Evolutionary conservation across 2,329 filamentous ascomycete species (phyloP), one percentile per base, ranked within the genome.

Genomic region (Colletotrichum kahawae): DNA sequence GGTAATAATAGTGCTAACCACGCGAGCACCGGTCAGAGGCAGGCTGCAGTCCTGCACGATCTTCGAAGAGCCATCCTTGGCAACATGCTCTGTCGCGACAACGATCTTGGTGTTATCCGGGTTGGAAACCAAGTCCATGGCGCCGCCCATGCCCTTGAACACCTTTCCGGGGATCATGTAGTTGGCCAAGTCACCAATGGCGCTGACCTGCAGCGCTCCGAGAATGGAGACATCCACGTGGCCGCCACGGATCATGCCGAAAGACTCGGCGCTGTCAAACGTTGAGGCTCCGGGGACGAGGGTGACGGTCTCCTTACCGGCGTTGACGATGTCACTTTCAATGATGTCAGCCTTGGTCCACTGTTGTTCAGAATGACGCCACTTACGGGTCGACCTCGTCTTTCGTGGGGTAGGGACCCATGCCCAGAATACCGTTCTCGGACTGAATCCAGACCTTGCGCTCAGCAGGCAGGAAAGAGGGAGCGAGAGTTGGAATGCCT

Each of bases 151-250:
- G 21, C 95, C 95, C 88, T 97, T 97, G 85, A 95, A 92, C 13
- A 95, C 91, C 84, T 96, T 97, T 29, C 95, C 95, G 0, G 95
- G 95, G 77, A 97, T 94, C 93, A 97, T 97, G 88, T 95, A 97
- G 85, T 97, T 97, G 60, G 95, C 95, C 68, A 97, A 85, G 81
- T 97, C 95, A 31, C 95, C 95, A 4, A 90, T 88, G 0, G 94
- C 94, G 77, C 92, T 93, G 27, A 97, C 95, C 85, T 97, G 94
- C 78, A 96, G 91, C 3, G 95, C 93, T 5, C 95, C 95, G 1
- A 97, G 90, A 80, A 97, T 95, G 0, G 94, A 95, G 7, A 97
- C 93, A 80, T 97, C 93, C 56, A 97, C 92, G 80, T 95, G 94
- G 0, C 95, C 95, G 67, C 94, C 94, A 13, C 95, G 91, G 79